Evolutionary conservation across 805 yeast species (phyloP).

Genomic region (Nakazawaea ishiwadae): DNA sequence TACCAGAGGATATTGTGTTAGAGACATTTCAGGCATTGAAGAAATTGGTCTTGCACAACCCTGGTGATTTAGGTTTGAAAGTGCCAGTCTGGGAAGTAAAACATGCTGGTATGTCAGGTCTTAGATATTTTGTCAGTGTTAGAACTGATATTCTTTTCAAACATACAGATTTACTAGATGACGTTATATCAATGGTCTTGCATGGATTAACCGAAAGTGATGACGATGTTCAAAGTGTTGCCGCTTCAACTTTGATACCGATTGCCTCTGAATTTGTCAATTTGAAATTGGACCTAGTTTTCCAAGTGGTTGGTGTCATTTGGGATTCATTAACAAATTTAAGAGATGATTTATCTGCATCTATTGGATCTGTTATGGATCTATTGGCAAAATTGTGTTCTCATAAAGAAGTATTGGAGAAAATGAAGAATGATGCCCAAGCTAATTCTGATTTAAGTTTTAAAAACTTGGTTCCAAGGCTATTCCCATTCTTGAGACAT

Average conservation of each 20-base stretch:
- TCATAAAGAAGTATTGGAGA: constrained; percentile 68
- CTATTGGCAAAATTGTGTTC: constrained; percentile 82
- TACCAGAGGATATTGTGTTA: constrained; percentile 53
- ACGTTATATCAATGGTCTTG: constrained; percentile 78
- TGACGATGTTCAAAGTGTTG: constrained; percentile 96
- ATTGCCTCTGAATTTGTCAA: constrained; percentile 84
- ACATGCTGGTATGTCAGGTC: constrained; percentile 95
- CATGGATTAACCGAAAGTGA: constrained; percentile 76
- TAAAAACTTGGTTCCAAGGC: constrained; percentile 75
- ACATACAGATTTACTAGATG: constrained; percentile 55
- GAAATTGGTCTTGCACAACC: constrained; percentile 64
- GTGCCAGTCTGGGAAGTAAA: constrained; percentile 91
- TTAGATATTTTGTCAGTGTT: constrained; percentile 87
- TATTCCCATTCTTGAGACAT: constrained; percentile 90
- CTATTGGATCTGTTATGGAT: constrained; percentile 96
- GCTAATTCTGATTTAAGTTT: constrained; percentile 54
- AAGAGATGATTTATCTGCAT: constrained; percentile 89
- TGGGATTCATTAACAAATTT: constrained; percentile 86
- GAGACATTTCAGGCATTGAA: constrained; percentile 63
- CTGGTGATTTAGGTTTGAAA: constrained; percentile 34
- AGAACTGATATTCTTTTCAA: constrained; percentile 70
- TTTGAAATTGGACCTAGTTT: constrained; percentile 46
- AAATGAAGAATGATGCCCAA: constrained; percentile 59
- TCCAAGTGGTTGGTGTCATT: constrained; percentile 57
- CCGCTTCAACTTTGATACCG: constrained; percentile 90